A percentile compares a stretch with the other conserved stretches of the same genome.
Evolutionary conservation across 2,329 filamentous ascomycete species (phyloP).

Genomic region (Coleophoma crateriformis): DNA sequence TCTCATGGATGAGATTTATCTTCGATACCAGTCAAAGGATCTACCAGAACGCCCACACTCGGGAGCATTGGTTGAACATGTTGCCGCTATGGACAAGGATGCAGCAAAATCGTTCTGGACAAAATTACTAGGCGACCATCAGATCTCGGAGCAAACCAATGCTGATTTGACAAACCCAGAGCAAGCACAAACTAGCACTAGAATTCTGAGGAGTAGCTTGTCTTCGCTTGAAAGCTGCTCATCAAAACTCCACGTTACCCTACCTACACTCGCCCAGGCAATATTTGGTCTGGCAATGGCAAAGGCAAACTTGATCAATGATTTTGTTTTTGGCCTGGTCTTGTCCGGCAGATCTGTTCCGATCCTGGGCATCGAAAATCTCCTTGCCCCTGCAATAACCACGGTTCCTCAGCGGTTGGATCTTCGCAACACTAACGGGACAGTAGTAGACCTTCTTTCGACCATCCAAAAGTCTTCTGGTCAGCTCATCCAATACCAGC

Average conservation of each 20-base stretch:
- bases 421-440: neutral
- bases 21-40: conserved; percentile 16
- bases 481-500: conserved; percentile 16
- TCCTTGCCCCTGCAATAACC: neutral
- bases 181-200: neutral
- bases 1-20: conserved; percentile 26
- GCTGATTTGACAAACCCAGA: too few relatives aligned
- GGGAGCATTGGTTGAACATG: conserved; percentile 21
- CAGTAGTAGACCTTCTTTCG: neutral
- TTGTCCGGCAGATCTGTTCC: neutral
- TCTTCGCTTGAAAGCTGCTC: neutral
- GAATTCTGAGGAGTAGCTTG: neutral
- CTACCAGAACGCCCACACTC: conserved; percentile 15
- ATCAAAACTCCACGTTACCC: neutral
- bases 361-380: neutral
- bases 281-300: neutral
- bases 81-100: conserved; percentile 19
- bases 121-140: conserved; percentile 11
- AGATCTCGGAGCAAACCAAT: too few relatives aligned
- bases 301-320: neutral
- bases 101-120: conserved; percentile 24
- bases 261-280: neutral
- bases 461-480: neutral
- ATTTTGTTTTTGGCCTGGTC: neutral
- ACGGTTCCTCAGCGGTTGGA: neutral